Evolutionary conservation across 1,139 yeast species (phyloP).

Genomic region (Taphrina pruni): DNA sequence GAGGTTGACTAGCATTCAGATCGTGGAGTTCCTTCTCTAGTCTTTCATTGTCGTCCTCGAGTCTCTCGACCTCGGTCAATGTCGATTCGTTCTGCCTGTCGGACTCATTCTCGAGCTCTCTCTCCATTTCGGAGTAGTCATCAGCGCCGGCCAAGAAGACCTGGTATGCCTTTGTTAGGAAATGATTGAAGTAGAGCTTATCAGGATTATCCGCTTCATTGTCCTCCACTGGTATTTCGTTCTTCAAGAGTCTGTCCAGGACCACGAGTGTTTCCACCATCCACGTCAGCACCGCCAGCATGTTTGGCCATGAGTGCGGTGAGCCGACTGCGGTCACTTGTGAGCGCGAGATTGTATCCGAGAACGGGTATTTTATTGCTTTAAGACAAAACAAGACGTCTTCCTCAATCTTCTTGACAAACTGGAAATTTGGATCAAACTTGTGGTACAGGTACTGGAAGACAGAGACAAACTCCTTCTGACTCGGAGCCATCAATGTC

Average conservation of each 20-base stretch:
- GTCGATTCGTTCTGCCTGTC: conserved; percentile 56
- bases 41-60: conserved; percentile 55
- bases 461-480: conserved; percentile 77
- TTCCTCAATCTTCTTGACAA: conserved; percentile 70
- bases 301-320: conserved; percentile 82
- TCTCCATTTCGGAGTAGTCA: conserved; percentile 62
- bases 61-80: conserved; percentile 56
- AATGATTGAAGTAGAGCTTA: conserved; percentile 53
- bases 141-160: conserved; percentile 69
- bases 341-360: conserved; percentile 58
- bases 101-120: conserved; percentile 65
- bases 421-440: conserved; percentile 79
- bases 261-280: conserved; percentile 46
- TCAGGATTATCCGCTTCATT: conserved; percentile 41
- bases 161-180: conserved; percentile 69
- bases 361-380: conserved; percentile 74
- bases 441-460: conserved; percentile 79
- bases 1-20: conserved; percentile 54
- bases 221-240: conserved; percentile 34
- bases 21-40: conserved; percentile 51
- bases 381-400: conserved; percentile 75
- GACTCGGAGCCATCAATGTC: conserved; percentile 79
- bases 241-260: conserved; percentile 35
- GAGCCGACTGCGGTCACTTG: conserved; percentile 94
- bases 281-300: conserved; percentile 63